Conservation (phyloP, 352 stramenopile species). For the Elongisporangium senticosum region DNA sequence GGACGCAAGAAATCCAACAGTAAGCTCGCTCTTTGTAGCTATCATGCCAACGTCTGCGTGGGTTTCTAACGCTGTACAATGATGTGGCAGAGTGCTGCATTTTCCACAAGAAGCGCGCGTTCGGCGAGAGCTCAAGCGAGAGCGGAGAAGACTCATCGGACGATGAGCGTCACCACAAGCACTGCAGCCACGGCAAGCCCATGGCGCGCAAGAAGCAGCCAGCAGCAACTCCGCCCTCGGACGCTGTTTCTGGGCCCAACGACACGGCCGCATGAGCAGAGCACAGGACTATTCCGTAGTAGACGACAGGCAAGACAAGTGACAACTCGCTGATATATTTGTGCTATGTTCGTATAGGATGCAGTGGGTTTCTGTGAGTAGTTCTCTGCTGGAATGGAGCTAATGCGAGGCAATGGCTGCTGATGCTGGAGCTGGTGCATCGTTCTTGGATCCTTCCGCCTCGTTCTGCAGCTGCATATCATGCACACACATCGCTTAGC, state of each 20-base stretch:
- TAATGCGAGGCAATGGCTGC: constrained; percentile 7
- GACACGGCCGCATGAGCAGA: background rate
- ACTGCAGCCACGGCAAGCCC: constrained; percentile 3
- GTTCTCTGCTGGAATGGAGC: background rate
- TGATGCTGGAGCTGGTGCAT: background rate
- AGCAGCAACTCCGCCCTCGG: constrained; percentile 17
- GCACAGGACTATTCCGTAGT: background rate
- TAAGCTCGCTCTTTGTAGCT: constrained; percentile 12
- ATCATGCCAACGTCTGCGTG: background rate
- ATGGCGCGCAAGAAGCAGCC: constrained; percentile 18
- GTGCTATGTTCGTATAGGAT: background rate
- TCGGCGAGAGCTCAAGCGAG: constrained; percentile 90
- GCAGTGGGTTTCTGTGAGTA: background rate
- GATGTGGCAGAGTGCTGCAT: constrained; percentile 82
- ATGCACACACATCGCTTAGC: background rate
- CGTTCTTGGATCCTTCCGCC: background rate
- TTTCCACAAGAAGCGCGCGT: constrained; percentile 91
- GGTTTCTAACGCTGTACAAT: constrained; percentile 1
- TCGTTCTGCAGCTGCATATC: background rate
- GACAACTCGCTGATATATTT: background rate
- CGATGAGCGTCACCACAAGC: constrained; percentile 20
- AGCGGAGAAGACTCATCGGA: constrained; percentile 70
- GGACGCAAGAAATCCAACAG: constrained; percentile 89
- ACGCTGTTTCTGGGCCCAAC: background rate
- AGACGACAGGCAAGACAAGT: too few species aligned